Conservation (phyloP, 129 eudicot species). For the Flaveria robusta region DNA sequence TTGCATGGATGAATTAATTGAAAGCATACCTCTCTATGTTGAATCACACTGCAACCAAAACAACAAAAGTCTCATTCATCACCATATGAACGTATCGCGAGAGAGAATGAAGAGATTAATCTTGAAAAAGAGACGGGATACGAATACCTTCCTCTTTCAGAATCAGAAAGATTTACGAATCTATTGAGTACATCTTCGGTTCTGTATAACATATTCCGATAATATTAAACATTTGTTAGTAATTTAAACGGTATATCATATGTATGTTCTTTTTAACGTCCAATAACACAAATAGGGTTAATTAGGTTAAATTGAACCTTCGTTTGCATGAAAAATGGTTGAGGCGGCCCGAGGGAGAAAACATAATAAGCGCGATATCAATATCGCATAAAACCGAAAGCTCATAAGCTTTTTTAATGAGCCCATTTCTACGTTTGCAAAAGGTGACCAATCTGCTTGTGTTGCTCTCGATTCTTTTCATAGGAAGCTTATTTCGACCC, state of each 20-base stretch:
- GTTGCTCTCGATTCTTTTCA: slow-evolving; percentile 69
- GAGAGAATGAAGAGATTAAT: background rate
- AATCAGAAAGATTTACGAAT: slow-evolving; percentile 65
- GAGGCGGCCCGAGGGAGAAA: slow-evolving; percentile 75
- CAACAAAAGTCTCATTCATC: slow-evolving; percentile 19
- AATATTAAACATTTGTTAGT: background rate
- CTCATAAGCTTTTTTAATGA: slow-evolving; percentile 83
- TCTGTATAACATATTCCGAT: slow-evolving; percentile 26
- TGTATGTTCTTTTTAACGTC: background rate
- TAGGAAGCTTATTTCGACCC: slow-evolving; percentile 84
- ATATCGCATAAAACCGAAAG: slow-evolving; percentile 75
- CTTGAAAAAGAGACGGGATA: background rate
- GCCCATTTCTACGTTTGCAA: slow-evolving; percentile 85
- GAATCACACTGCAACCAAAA: slow-evolving; percentile 56
- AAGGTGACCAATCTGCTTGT: slow-evolving; percentile 76
- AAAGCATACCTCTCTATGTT: slow-evolving; percentile 62
- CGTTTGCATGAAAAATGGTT: slow-evolving; percentile 71
- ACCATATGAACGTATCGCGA: no score
- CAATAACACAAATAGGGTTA: background rate
- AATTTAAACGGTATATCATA: no score
- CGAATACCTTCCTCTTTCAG: slow-evolving; percentile 66
- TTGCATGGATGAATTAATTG: slow-evolving; percentile 14
- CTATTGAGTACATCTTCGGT: slow-evolving; percentile 70
- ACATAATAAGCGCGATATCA: slow-evolving; percentile 77
- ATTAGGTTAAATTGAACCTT: slow-evolving; percentile 40